phyloP scores from a whole-genome alignment of 495 filamentous ascomycete genomes.

The Parathielavia hyrcaniae region DNA sequence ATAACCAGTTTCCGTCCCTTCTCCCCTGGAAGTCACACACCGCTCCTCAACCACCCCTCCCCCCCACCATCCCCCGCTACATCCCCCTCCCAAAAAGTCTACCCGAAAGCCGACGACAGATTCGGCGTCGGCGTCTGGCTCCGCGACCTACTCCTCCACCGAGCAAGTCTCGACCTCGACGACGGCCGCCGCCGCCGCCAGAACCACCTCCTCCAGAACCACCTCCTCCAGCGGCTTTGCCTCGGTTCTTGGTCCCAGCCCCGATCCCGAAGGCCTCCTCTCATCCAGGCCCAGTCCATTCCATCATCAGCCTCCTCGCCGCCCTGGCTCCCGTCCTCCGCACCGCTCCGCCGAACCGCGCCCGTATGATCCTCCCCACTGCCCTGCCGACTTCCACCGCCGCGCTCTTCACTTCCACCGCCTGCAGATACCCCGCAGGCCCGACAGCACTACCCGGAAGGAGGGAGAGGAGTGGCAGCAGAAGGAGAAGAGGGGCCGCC shows the following conservation, averaged over 20 bases:
- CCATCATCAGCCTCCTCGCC: background rate
- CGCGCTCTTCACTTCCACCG: background rate
- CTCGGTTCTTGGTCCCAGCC: background rate
- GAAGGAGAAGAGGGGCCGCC: background rate
- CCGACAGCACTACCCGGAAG: slow-evolving; percentile 6
- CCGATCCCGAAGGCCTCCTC: too few relatives aligned
- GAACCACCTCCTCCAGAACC: background rate
- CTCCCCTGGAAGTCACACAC: too few relatives aligned
- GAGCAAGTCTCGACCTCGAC: background rate
- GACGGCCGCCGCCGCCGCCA: background rate
- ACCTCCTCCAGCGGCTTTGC: background rate
- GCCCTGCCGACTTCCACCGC: background rate
- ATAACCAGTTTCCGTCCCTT: background rate
- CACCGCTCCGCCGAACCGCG: background rate
- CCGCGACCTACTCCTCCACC: background rate
- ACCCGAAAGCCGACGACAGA: slow-evolving; percentile 6
- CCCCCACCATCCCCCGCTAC: too few relatives aligned
- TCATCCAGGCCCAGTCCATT: too few relatives aligned
- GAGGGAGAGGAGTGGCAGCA: background rate
- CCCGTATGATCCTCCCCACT: too few relatives aligned
- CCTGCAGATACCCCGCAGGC: slow-evolving; percentile 1
- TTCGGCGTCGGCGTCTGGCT: background rate
- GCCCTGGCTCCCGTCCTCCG: background rate
- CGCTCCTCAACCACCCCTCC: too few relatives aligned
- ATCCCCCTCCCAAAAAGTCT: background rate